These are phyloP conservation scores for Rhytidhysteron rufulum DNA, from an alignment of 2,329 filamentous ascomycete genomes.

Conservation along the genomic window DNA sequence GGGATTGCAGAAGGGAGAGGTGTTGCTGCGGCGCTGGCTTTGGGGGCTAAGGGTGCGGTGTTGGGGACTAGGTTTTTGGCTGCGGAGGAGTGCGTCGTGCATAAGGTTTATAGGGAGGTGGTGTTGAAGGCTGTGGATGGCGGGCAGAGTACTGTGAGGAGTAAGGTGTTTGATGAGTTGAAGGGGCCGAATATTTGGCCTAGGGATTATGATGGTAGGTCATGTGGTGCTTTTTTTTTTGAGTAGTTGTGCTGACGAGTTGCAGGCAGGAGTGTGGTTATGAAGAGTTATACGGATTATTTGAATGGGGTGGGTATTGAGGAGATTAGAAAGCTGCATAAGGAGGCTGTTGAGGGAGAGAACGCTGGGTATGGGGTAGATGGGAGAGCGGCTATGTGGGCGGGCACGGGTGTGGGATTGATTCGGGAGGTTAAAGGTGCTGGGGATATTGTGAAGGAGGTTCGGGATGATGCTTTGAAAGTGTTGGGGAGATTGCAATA, in stretches of 20 bases:
- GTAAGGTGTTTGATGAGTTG: conserved; percentile 50
- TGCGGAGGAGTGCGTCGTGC: conserved; percentile 43
- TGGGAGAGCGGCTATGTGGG: conserved; percentile 54
- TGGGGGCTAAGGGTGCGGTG: conserved; percentile 53
- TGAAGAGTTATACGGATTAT: conserved; percentile 46
- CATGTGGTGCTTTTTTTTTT: too few species aligned
- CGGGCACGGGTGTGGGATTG: conserved; percentile 59
- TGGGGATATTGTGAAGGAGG: conserved; percentile 48
- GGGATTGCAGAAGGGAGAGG: conserved; percentile 59
- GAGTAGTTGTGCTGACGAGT: too few species aligned
- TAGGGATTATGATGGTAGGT: conserved; percentile 52
- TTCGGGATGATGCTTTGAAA: not conserved
- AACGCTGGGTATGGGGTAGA: conserved; percentile 49
- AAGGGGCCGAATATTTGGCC: conserved; percentile 59
- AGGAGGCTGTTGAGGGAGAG: conserved; percentile 45
- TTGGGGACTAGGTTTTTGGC: conserved; percentile 66
- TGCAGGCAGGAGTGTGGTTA: conserved; percentile 54
- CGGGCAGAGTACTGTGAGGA: conserved; percentile 47
- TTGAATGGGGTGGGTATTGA: conserved; percentile 37
- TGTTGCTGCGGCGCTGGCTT: conserved; percentile 53
- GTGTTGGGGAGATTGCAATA: not conserved
- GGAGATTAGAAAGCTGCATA: conserved; percentile 41
- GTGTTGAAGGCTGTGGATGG: conserved; percentile 48
- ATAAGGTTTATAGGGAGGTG: conserved; percentile 43
- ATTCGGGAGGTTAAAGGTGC: conserved; percentile 50